Evolutionary conservation across 495 filamentous ascomycete species (phyloP).

Genomic region (Astrocystis sublimbata): DNA sequence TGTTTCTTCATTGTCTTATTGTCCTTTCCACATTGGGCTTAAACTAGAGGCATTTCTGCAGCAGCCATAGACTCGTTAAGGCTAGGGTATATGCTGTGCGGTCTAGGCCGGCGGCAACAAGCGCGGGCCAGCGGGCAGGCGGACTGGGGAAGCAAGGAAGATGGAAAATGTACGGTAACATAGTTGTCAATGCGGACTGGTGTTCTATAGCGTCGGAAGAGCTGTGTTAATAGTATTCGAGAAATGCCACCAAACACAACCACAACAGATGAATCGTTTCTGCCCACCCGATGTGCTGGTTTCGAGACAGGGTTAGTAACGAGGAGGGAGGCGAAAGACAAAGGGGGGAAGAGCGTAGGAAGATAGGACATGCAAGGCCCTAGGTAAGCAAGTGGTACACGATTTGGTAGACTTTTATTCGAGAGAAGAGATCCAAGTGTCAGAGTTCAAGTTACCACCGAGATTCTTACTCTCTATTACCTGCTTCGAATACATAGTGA

Average conservation of each 20-base stretch:
- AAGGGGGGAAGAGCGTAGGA: too few species aligned
- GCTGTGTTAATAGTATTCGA: too few species aligned
- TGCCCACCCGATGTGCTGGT: constrained; percentile 15
- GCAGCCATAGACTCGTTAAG: constrained; percentile 5
- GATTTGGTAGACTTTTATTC: background rate
- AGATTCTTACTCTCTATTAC: background rate
- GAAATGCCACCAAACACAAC: too few species aligned
- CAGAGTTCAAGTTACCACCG: background rate
- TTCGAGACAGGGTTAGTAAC: constrained; percentile 19
- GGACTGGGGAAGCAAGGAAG: constrained; percentile 1
- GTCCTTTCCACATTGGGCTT: constrained; percentile 17
- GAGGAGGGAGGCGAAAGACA: constrained; percentile 9
- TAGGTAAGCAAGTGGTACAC: background rate
- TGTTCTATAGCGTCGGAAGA: constrained; percentile 6
- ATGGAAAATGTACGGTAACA: constrained; percentile 3
- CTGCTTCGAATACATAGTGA: background rate
- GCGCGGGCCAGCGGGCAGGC: constrained; percentile 6
- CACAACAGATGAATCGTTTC: constrained; percentile 17
- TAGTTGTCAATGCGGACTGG: too few species aligned
- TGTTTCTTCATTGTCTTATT: constrained; percentile 15
- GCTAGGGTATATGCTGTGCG: constrained; percentile 8
- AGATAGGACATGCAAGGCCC: too few species aligned
- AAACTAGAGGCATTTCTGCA: constrained; percentile 17
- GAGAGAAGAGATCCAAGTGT: background rate
- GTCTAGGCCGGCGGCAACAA: constrained; percentile 18